phyloP scores from a whole-genome alignment of 2,329 filamentous ascomycete genomes.

The Pezizomycotina sp. region DNA sequence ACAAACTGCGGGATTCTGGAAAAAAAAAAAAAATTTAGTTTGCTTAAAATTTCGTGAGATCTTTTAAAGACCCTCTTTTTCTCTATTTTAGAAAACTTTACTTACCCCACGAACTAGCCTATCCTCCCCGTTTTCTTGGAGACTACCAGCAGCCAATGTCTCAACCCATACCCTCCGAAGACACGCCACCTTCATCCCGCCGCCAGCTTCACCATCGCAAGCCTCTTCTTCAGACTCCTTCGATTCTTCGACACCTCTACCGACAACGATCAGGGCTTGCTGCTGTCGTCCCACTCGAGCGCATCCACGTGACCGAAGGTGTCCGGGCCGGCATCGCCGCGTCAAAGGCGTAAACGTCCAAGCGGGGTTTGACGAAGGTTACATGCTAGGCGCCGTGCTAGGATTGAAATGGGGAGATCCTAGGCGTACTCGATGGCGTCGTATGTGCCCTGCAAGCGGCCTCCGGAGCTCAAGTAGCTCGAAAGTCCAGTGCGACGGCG shows the following conservation, averaged over 20 bases:
- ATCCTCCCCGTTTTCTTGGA: not conserved
- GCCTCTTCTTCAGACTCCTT: constrained; percentile 7
- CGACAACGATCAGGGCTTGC: constrained; percentile 39
- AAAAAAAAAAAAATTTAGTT: not conserved
- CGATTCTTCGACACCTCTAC: constrained; percentile 2
- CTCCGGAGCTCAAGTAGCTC: constrained; percentile 25
- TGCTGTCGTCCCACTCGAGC: constrained; percentile 60
- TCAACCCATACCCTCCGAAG: constrained; percentile 4
- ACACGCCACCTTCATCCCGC: constrained; percentile 3
- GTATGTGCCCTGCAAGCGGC: constrained; percentile 33
- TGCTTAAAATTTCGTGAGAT: not conserved
- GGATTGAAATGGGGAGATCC: constrained; percentile 54
- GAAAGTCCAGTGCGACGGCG: constrained; percentile 9
- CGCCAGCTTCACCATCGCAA: constrained; percentile 15
- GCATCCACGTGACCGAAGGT: constrained; percentile 65
- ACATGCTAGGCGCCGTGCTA: constrained; percentile 63
- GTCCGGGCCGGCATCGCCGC: constrained; percentile 74
- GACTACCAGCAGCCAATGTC: constrained; percentile 4
- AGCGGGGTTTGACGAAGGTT: constrained; percentile 81
- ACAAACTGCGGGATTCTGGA: no score
- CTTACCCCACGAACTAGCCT: not conserved
- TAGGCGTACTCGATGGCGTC: constrained; percentile 65
- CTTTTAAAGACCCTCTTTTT: not conserved
- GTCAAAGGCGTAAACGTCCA: constrained; percentile 64
- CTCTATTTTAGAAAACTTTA: not conserved